Evolutionary conservation across 345 rosid species (phyloP).

Genomic region (Brassica nigra): DNA sequence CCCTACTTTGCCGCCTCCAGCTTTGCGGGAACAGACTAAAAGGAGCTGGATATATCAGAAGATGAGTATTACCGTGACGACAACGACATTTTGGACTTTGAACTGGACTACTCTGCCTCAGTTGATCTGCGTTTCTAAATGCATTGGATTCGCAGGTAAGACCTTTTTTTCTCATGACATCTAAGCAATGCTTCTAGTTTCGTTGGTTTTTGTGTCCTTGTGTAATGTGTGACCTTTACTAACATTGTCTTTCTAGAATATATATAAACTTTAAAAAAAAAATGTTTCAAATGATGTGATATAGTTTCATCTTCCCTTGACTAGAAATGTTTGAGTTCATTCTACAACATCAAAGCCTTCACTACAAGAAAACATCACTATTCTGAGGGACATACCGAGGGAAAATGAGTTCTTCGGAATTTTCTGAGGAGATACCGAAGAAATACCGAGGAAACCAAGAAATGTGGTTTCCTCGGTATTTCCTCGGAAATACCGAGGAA

Average conservation of each 20-base stretch:
- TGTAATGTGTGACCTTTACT: not conserved
- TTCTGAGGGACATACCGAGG: too few relatives aligned
- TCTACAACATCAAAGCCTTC: not conserved
- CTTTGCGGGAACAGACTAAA: slow-evolving; percentile 59
- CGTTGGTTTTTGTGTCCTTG: not conserved
- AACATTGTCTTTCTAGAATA: not conserved
- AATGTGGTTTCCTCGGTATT: too few relatives aligned
- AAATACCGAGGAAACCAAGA: too few relatives aligned
- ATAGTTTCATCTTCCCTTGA: not conserved
- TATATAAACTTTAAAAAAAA: not conserved
- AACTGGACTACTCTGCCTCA: not conserved
- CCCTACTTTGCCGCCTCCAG: slow-evolving; percentile 51
- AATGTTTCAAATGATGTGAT: not conserved
- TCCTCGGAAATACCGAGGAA: too few relatives aligned
- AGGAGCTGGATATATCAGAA: slow-evolving; percentile 52
- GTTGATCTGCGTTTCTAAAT: slow-evolving; percentile 1
- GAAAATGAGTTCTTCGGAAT: too few relatives aligned
- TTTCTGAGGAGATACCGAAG: too few relatives aligned
- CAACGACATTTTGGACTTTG: slow-evolving; percentile 37
- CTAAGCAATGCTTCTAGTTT: not conserved
- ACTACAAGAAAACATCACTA: too few relatives aligned
- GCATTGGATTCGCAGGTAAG: not conserved
- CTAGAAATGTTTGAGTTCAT: not conserved
- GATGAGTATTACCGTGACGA: slow-evolving; percentile 43
- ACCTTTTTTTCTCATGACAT: not conserved